Base-by-base conservation (phyloP, 164 flowering plant genomes). In the Vitis amurensis region DNA sequence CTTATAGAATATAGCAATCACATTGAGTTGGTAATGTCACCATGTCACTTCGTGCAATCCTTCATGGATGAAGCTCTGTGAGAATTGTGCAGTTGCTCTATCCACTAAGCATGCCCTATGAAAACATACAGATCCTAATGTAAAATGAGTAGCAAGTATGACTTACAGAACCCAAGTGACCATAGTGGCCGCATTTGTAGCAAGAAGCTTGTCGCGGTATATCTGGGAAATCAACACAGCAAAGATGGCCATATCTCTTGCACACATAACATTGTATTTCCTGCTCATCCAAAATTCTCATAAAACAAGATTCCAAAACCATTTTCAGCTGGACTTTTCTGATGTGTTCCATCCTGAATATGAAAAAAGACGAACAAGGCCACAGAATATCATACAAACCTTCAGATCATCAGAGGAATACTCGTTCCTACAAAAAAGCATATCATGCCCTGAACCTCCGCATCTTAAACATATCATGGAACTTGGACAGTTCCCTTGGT, bases 381-480 rank as follows among this genome's bases (percentile, higher is more conserved):
- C 7, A 15, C 9, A 49, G 23, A 55, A 63, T 2, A 17, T 8
- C 3, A 15, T 5, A 37, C 70, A 60, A 52, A 78, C 86, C 86
- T 80, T 70, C 56, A 83, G 78, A 73, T 83, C 86, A 66, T 81
- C 86, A 29, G 72, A 64, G 10, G 73, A 76, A 68, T 86, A 89
- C 68, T 77, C 77, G 64, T 62, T 80, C 23, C 55, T 63, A 73
- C 94, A 89, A 10, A 82, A 73, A 62, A 64, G 72, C 87, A 89
- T 89, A 59, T 79, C 81, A 78, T 89, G 94, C 57, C 88, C 89
- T 16, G 68, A 70, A 68, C 79, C 80, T 47, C 94, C 94, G 62
- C 86, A 83, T 68, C 56, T 71, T 63, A 80, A 74, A 69, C 83
- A 80, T 7, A 68, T 19, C 4, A 49, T 65, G n/a, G 77, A 67